phyloP scores from a whole-genome alignment of 192 early-diverging fungal genomes.

The Linnemannia elongata region DNA sequence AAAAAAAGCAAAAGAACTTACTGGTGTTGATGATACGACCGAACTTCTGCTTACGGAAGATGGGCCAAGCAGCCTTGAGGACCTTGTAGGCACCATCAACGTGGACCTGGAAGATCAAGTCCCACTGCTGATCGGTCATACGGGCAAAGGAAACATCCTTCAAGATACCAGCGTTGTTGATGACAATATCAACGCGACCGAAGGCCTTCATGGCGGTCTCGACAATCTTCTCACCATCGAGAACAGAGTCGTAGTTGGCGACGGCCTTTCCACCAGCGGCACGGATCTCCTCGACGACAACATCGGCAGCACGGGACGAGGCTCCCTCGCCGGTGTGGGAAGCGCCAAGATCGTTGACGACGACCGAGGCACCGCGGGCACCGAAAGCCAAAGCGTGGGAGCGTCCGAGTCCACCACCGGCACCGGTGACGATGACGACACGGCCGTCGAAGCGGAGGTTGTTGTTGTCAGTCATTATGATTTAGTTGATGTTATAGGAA shows the following conservation, averaged over 20 bases:
- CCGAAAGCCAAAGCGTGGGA: conserved; percentile 95
- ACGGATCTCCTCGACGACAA: conserved; percentile 86
- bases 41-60: conserved; percentile 96
- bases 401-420: conserved; percentile 92
- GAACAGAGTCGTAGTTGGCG: conserved; percentile 97
- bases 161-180: conserved; percentile 99
- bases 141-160: conserved; percentile 96
- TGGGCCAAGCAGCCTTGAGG: conserved; percentile 96
- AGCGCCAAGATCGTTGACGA: conserved; percentile 96
- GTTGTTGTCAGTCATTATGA: conserved; percentile 51
- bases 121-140: conserved; percentile 99
- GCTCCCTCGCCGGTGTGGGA: conserved; percentile 83
- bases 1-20: conserved; percentile 3
- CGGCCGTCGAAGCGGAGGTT: conserved; percentile 81
- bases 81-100: conserved; percentile 96
- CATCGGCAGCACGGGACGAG: conserved; percentile 86
- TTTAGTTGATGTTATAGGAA: conserved; percentile 3
- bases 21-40: conserved; percentile 79
- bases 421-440: conserved; percentile 96
- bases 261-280: conserved; percentile 92
- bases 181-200: conserved; percentile 94
- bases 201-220: conserved; percentile 96
- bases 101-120: conserved; percentile 92
- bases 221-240: conserved; percentile 98
- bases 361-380: conserved; percentile 91